Base-by-base conservation (phyloP, 768 basidiomycete species). In the Lyophyllum atratum region DNA sequence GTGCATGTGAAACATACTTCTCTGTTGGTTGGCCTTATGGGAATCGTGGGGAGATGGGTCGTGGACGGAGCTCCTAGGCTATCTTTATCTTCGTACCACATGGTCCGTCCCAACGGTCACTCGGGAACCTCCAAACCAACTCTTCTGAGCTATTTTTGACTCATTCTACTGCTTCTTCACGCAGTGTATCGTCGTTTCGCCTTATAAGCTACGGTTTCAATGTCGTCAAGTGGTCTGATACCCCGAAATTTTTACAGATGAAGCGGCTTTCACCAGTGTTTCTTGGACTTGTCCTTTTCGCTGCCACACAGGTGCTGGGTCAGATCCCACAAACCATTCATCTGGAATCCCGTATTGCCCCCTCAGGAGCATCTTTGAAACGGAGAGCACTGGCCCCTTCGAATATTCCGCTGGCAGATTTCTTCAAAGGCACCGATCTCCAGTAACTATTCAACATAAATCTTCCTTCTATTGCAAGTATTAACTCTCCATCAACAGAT, bases 351-450 rank as follows among this genome's bases (percentile, higher is more conserved):
- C 62, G 59, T 22, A 46, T 37, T 17, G 44, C 58, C 12, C 55
- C 49, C 26, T 39, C 43, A 40, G 50, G 59, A 49, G 40, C 51
- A 34, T 61, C 70, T 17, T 42, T 69, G 52, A 72, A 71, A 55
- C 69, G 72, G 28, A 71, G 78, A 55, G 74, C 72, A 17, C 59
- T 78, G 34, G 62, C 69, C 28, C 74, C 81, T 8, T 64, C 72
- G 26, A 74, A 70, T n/a, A 68, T 79, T 34, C 80, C 80, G 44
- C 68, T 84, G 15, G 72, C 71, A 12, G 81, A 83, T 69, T 82
- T 81, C 65, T 84, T 83, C 71, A 59, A 74, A 48, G 83, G 82
- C 40, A 84, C 83, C 34, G 83, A 84, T 65, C 74, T 84, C n/a
- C 83, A 84, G 80, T 84, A 56, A 65, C 75, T 57, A 50, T 40